Evolutionary conservation across 306 rosid genomes (phyloP).

Genomic region (Potentilla sterilis): DNA sequence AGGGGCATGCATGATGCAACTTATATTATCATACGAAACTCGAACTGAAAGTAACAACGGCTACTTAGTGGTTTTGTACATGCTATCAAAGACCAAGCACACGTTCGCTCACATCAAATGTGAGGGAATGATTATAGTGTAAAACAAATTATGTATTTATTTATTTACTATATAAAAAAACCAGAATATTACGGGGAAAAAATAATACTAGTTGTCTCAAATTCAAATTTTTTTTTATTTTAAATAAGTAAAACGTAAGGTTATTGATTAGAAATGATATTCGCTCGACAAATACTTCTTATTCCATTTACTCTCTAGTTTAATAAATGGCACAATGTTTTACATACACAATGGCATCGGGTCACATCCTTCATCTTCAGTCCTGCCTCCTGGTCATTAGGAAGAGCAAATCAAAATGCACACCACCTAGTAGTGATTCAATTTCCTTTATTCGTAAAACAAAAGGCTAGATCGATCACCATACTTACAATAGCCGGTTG

Average conservation of each 20-base stretch:
- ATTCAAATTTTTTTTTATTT: too few relatives aligned
- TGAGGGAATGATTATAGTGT: too few relatives aligned
- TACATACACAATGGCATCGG: not conserved
- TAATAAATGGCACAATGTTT: too few relatives aligned
- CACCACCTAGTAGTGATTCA: not conserved
- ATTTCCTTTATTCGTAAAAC: not conserved
- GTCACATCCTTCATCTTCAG: not conserved
- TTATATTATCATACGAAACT: not conserved
- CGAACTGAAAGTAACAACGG: not conserved
- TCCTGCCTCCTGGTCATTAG: not conserved
- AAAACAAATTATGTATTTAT: too few relatives aligned
- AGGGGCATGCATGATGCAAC: not conserved
- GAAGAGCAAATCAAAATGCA: conserved; percentile 1
- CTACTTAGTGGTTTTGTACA: not conserved
- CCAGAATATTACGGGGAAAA: too few relatives aligned
- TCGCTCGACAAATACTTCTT: too few relatives aligned
- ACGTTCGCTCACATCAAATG: too few relatives aligned
- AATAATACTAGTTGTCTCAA: too few relatives aligned
- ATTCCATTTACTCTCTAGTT: too few relatives aligned
- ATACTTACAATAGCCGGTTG: not conserved
- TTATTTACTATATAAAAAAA: too few relatives aligned
- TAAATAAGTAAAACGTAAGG: too few relatives aligned
- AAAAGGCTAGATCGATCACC: not conserved
- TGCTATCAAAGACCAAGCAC: not conserved
- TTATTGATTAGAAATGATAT: too few relatives aligned